Evolutionary conservation across 2,329 filamentous ascomycete species (phyloP).

Genomic region (Trichoderma afroharzianum): DNA sequence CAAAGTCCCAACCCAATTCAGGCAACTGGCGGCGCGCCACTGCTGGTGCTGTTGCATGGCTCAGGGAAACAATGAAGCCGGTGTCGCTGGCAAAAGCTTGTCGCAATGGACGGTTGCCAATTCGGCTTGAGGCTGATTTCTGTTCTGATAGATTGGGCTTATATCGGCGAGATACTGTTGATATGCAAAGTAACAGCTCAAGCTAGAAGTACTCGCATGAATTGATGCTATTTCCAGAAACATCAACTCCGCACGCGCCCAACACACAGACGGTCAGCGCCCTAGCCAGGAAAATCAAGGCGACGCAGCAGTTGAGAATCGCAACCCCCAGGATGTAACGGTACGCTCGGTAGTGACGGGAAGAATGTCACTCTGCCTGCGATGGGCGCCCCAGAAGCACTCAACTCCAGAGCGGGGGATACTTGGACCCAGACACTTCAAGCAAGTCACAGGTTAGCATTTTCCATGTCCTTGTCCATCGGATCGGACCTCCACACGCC

Average conservation of each 20-base stretch:
- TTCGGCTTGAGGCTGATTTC: not conserved
- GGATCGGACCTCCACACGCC: not conserved
- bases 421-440: not conserved
- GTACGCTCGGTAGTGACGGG: constrained; percentile 12
- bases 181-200: not conserved
- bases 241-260: not conserved
- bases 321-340: not conserved
- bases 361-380: not conserved
- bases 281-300: not conserved
- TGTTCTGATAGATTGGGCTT: not conserved
- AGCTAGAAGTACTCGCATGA: not conserved
- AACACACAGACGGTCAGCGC: not conserved
- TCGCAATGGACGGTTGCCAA: not conserved
- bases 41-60: not conserved
- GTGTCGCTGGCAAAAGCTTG: not conserved
- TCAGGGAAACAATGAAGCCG: not conserved
- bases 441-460: constrained; percentile 4
- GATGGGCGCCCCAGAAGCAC: not conserved
- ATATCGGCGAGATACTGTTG: not conserved
- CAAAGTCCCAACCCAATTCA: not conserved
- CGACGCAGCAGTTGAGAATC: not conserved
- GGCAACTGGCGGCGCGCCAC: not conserved
- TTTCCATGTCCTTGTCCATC: not conserved
- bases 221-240: not conserved
- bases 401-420: not conserved